Percentiles rank a stretch among this genome's conserved stretches.
Conservation (phyloP, 441 rosid genomes). For the Populus hybrid region DNA sequence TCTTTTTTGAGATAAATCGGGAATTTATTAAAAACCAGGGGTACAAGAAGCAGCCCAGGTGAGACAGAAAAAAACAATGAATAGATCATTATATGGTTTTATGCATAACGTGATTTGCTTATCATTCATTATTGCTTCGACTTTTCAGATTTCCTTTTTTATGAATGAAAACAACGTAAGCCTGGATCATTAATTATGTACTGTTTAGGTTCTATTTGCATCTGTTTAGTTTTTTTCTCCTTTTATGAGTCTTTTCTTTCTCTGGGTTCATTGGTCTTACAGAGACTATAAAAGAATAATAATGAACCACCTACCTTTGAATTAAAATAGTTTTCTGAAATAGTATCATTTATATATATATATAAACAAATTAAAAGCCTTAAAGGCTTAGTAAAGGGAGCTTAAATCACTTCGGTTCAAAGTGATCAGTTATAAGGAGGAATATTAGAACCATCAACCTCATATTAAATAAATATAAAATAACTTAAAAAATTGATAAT, state of each 20-base stretch:
- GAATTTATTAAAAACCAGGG: background rate
- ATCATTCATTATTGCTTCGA: background rate
- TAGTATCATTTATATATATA: too few species aligned
- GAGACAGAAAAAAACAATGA: background rate
- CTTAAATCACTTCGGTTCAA: too few species aligned
- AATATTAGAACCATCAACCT: background rate
- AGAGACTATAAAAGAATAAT: background rate
- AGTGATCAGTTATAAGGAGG: background rate
- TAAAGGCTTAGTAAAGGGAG: too few species aligned
- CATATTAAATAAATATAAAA: background rate
- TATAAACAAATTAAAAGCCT: too few species aligned
- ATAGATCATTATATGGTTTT: background rate
- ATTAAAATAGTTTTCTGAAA: background rate
- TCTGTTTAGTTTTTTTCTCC: background rate
- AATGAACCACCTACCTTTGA: background rate
- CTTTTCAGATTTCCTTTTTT: background rate
- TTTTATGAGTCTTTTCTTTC: background rate
- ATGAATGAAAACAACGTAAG: background rate
- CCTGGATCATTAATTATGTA: background rate
- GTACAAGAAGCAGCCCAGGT: background rate
- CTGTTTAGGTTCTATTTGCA: background rate
- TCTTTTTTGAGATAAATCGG: background rate
- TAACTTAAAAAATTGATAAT: too few species aligned
- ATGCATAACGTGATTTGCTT: background rate
- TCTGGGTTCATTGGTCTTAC: background rate